Conservation (phyloP, 208 protist genomes). For the Leishmania braziliensis region DNA sequence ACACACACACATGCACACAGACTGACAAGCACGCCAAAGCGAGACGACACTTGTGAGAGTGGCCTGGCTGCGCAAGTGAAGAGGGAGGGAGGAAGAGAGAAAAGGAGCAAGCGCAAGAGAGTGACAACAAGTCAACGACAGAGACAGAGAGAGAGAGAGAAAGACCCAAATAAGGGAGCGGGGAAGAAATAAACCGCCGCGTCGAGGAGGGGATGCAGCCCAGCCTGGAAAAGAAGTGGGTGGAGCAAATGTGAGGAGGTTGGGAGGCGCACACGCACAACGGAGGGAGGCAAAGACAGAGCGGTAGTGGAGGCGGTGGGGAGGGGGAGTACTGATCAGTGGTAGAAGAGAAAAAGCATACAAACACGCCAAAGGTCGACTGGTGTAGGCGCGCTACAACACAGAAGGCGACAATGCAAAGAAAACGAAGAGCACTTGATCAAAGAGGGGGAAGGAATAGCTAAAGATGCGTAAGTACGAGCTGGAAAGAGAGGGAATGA, state of each 20-base stretch:
- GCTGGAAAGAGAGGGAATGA: background rate
- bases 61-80: background rate
- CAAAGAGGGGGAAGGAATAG: background rate
- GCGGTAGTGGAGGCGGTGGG: background rate
- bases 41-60: background rate
- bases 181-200: background rate
- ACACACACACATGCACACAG: background rate
- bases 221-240: background rate
- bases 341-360: background rate
- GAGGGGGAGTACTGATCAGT: background rate
- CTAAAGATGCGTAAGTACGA: background rate
- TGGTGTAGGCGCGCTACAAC: background rate
- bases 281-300: background rate
- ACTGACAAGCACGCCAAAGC: background rate
- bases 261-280: background rate
- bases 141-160: background rate
- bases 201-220: background rate
- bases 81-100: background rate
- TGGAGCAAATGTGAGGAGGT: background rate
- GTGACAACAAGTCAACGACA: background rate
- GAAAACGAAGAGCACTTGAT: background rate
- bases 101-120: background rate
- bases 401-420: background rate
- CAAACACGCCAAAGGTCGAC: background rate
- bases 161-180: background rate